Percentiles rank a stretch among this genome's conserved stretches.
Conservation (phyloP, 148 eudicot species). For the Vaccinium myrtillus region DNA sequence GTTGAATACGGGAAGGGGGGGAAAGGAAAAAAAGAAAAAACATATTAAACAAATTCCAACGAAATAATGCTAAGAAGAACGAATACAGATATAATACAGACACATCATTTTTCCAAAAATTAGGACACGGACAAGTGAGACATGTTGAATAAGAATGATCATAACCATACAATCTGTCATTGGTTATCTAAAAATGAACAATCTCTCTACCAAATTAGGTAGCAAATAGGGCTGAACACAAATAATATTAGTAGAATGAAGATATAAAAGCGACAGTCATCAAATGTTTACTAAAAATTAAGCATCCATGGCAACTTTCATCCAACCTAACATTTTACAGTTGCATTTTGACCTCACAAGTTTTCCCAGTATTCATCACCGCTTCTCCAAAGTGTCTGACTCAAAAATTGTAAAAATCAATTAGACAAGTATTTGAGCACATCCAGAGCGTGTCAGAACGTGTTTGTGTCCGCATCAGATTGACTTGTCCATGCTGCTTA, state of each 20-base stretch:
- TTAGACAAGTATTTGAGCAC: not conserved
- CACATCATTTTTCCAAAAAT: not conserved
- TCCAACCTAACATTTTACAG: not conserved
- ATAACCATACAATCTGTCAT: not conserved
- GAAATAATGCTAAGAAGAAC: not conserved
- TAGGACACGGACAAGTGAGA: not conserved
- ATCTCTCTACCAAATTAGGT: not conserved
- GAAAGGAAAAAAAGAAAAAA: not conserved
- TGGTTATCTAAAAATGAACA: not conserved
- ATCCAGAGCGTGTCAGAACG: not conserved
- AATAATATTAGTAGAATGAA: no score
- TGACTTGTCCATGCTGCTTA: not conserved
- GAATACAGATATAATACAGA: not conserved
- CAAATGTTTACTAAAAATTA: not conserved
- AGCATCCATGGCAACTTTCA: not conserved
- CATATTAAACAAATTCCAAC: not conserved
- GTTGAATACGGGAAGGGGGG: not conserved
- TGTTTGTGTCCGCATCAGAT: not conserved
- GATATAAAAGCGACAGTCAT: no score
- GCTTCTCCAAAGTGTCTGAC: not conserved
- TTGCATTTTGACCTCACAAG: slow-evolving; percentile 5
- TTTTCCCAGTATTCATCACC: not conserved
- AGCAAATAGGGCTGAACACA: not conserved
- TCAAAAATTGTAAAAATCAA: not conserved
- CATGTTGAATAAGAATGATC: not conserved